phyloP scores from a whole-genome alignment of 1,139 yeast genomes.

The Blastobotrys proliferans region DNA sequence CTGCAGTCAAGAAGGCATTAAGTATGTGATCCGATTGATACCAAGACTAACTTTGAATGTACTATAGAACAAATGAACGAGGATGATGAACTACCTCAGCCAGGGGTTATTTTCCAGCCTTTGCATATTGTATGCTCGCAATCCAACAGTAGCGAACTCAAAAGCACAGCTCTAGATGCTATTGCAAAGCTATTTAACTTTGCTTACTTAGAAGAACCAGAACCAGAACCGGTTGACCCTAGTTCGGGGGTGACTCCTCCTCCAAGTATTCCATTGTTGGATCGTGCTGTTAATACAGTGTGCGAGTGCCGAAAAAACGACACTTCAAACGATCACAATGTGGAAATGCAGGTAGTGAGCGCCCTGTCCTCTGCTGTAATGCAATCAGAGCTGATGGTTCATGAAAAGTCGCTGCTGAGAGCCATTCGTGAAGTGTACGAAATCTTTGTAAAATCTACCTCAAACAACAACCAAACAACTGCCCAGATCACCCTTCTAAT shows the following conservation, averaged over 20 bases:
- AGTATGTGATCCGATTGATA: constrained; percentile 26
- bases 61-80: constrained; percentile 26
- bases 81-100: constrained; percentile 37
- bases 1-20: constrained; percentile 42
- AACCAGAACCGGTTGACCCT: constrained; percentile 38
- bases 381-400: constrained; percentile 76
- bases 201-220: constrained; percentile 52
- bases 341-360: constrained; percentile 88
- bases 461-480: constrained; percentile 80
- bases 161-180: constrained; percentile 58
- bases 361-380: constrained; percentile 87
- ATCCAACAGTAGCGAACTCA: constrained; percentile 48
- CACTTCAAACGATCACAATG: constrained; percentile 61
- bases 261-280: constrained; percentile 60
- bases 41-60: neutral
- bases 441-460: constrained; percentile 78
- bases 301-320: constrained; percentile 76
- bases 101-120: constrained; percentile 55
- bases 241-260: constrained; percentile 46
- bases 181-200: constrained; percentile 63
- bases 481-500: constrained; percentile 96
- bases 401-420: constrained; percentile 81
- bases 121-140: constrained; percentile 55
- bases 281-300: constrained; percentile 80
- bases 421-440: constrained; percentile 93